Conservation (phyloP, 2,329 filamentous ascomycete species). For the Blumeria graminis region DNA sequence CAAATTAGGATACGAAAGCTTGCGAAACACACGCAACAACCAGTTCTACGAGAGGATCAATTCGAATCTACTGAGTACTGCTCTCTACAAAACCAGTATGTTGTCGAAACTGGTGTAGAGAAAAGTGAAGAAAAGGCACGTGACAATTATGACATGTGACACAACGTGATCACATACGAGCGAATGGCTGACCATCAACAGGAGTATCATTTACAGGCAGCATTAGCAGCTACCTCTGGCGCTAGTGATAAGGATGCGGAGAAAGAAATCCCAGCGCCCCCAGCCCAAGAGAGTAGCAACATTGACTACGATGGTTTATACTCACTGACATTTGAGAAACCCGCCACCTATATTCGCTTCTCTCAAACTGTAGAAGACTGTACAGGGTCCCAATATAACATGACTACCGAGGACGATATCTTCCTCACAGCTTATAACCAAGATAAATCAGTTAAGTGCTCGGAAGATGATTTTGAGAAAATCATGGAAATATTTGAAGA, state of each 20-base stretch:
- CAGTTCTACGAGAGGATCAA: constrained; percentile 63
- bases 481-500: constrained; percentile 92
- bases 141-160: constrained; percentile 8
- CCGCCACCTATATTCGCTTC: constrained; percentile 86
- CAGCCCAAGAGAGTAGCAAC: constrained; percentile 32
- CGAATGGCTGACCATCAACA: constrained; percentile 6
- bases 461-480: constrained; percentile 78
- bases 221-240: constrained; percentile 10
- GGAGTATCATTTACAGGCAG: constrained; percentile 17
- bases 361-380: constrained; percentile 96
- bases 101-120: constrained; percentile 88
- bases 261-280: constrained; percentile 34
- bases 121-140: constrained; percentile 74
- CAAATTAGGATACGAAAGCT: constrained; percentile 34
- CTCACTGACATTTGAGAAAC: constrained; percentile 52
- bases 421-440: constrained; percentile 69
- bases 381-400: constrained; percentile 74
- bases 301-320: constrained; percentile 82
- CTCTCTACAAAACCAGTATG: constrained; percentile 47
- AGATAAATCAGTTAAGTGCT: constrained; percentile 46
- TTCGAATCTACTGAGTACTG: constrained; percentile 69
- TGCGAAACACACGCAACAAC: constrained; percentile 10
- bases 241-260: constrained; percentile 10
- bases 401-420: constrained; percentile 72
- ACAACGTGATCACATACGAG: not conserved